Evolutionary conservation across 2,329 filamentous ascomycete species (phyloP).

Genomic region (Zarea fungicola): DNA sequence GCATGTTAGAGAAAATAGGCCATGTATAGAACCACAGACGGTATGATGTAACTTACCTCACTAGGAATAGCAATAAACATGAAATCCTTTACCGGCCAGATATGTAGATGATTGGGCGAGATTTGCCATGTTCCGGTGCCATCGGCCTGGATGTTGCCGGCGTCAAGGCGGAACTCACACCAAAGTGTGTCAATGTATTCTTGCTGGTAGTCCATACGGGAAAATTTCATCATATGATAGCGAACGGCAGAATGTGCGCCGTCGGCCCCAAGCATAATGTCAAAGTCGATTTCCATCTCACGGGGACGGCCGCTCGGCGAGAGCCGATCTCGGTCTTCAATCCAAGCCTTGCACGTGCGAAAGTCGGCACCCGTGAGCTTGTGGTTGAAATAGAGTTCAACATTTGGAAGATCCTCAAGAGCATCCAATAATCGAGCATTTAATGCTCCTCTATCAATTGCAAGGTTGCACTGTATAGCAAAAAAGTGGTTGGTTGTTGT

Average conservation of each 20-base stretch:
- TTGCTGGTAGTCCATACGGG: conserved; percentile 85
- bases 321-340: conserved; percentile 54
- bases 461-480: conserved; percentile 79
- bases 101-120: conserved; percentile 90
- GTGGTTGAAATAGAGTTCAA: conserved; percentile 87
- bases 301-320: conserved; percentile 40
- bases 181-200: conserved; percentile 94
- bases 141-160: conserved; percentile 31
- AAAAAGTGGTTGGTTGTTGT: background rate
- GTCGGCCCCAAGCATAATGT: conserved; percentile 90
- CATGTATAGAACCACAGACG: no score
- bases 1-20: conserved; percentile 11
- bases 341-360: conserved; percentile 73
- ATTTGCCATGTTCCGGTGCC: conserved; percentile 59
- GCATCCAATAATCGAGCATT: conserved; percentile 82
- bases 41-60: conserved; percentile 39
- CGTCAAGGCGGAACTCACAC: conserved; percentile 87
- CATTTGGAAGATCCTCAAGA: conserved; percentile 78
- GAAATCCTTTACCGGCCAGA: conserved; percentile 89
- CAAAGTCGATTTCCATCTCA: conserved; percentile 82
- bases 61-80: conserved; percentile 98
- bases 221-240: conserved; percentile 94
- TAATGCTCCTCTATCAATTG: conserved; percentile 76
- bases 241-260: conserved; percentile 89
- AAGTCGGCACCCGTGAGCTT: conserved; percentile 92